Evolutionary conservation across 1,139 yeast species (phyloP), one percentile per base, ranked within the genome.

Genomic region (Scheffersomyces segobiensis): DNA sequence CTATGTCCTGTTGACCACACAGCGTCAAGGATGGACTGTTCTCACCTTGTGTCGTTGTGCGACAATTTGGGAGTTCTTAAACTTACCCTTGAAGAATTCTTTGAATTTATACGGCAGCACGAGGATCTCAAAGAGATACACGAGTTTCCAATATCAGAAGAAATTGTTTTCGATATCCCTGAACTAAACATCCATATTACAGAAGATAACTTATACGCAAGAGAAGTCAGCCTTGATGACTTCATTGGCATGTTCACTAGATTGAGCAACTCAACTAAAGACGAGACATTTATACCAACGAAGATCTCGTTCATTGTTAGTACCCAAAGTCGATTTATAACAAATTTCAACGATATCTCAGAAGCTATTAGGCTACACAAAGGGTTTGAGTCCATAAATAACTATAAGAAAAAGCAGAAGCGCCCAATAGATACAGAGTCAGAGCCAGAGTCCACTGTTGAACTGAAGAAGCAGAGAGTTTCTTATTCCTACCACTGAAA

Each of bases 171-270:
- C 22, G 65, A 62, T 10, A 65, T 80, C 19, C 74, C 75, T 0
- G 79, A 78, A 62, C 63, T 82, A 51, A 64, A 67, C 26, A 63
- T 80, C 24, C 60, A 63, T 4, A 69, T 82, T 14, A 67, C 77
- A 4, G 85, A 82, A 59, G 84, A 82, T 64, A 77, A 75, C 57
- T 62, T 75, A 1, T 74, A 75, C 60, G 67, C 79, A 14, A 58
- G 69, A 26, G 73, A 73, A 48, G 62, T 79, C 5, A 67, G 68
- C 0, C 59, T 82, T 19, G 64, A 64, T 21, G 83, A 79, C 59
- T 70, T 82, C 39, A 62, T 79, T 19, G 60, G 66, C 14, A 63
- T 76, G 5, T 80, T 75, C 59, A 62, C 64, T 19, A 67, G 67
- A 8, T 64, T 80, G 42, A 66, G 68, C 18, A 62, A 63, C 4